Percentiles rank a stretch among this genome's conserved stretches.
These are phyloP conservation scores for Mrakia gelida DNA, from an alignment of 768 basidiomycete genomes.

Conservation along the genomic window DNA sequence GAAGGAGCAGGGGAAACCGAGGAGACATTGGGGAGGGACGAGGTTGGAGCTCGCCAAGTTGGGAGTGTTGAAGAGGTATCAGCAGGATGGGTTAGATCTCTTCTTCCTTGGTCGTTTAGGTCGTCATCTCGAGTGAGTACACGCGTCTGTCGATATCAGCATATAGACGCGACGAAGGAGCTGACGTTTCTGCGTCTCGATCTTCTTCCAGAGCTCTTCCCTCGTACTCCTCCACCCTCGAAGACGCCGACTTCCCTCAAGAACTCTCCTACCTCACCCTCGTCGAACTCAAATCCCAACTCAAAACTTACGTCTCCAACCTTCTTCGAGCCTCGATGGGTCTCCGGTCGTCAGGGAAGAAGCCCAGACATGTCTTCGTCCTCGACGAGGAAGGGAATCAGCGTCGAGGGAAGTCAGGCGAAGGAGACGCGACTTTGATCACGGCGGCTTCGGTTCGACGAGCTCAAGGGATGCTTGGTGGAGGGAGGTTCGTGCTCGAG, in stretches of 20 bases:
- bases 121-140: not conserved
- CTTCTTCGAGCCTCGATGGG: not conserved
- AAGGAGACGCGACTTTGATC: not conserved
- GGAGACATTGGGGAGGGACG: not conserved
- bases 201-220: not conserved
- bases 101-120: not conserved
- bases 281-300: slow-evolving; percentile 3
- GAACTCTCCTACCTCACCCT: slow-evolving; percentile 1
- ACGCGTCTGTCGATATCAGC: not conserved
- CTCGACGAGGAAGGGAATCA: not conserved
- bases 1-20: not conserved
- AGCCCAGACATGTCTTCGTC: too few relatives aligned
- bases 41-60: not conserved
- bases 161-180: not conserved
- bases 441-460: not conserved
- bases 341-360: not conserved
- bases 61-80: not conserved
- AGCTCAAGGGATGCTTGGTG: not conserved
- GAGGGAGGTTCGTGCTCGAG: not conserved
- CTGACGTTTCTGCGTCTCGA: not conserved
- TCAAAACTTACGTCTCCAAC: not conserved
- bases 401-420: not conserved
- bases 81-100: not conserved
- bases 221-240: not conserved
- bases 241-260: not conserved